Base-by-base conservation (phyloP, 2,329 filamentous ascomycete genomes). In the Endothia cerciana region DNA sequence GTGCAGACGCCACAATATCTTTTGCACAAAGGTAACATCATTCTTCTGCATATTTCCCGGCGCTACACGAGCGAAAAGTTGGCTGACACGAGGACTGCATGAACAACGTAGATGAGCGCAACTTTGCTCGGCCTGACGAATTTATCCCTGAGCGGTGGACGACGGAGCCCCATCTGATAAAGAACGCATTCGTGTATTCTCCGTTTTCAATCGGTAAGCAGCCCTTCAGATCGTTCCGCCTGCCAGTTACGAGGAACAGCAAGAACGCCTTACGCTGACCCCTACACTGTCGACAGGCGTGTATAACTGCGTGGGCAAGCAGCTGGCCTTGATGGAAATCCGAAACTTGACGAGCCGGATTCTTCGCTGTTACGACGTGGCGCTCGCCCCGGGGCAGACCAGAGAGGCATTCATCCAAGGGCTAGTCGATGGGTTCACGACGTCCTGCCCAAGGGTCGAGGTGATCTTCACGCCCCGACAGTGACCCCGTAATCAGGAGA, bases 141-240 rank as follows among this genome's bases (percentile, higher is more conserved):
- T 78, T 76, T 59, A 72, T 75, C 22, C 76, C 76, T 3, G 76
- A 78, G 30, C 71, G 76, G 25, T 77, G 75, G 75, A 75, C 73
- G 7, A 70, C 75, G 5, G 69, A 68, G 43, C 70, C 73, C 0
- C 72, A 76, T 19, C 60, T 77, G 36, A 63, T 74, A 22, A 70
- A 62, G 17, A 67, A 74, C 49, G 45, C 53, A 8, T 55, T 60
- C 43, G 64, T 68, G 49, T 68, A 45, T 47, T 65, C 66, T 10
- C 66, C 66, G 6, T 68, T 68, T 43, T 62, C 59, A 0, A 57
- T 58, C 25, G 66, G 66, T 68, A 62, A 33, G 66, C 53, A 19
- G n/a, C n/a, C 47, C 8, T 17, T 33, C 28, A 13, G 15, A 5
- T 33, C 28, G 7, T 56, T 56, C 0, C n/a, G 33, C 30, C 10